phyloP scores from a whole-genome alignment of 1,139 yeast genomes.

The Debaryomycetaceae sp. region DNA sequence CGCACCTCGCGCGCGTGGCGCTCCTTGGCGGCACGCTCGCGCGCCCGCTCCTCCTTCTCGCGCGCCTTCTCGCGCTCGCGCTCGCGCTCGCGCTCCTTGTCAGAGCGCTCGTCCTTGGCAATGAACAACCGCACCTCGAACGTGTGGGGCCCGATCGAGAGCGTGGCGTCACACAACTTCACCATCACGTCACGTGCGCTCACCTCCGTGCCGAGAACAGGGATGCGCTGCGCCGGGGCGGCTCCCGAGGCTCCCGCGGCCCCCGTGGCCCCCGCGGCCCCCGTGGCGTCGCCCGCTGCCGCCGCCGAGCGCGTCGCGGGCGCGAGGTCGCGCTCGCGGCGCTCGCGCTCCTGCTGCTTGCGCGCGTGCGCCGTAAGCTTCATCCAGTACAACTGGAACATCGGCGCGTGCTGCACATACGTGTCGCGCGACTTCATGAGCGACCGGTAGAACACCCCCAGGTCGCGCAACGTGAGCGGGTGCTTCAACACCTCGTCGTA shows the following conservation, averaged over 20 bases:
- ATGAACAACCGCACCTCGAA: slow-evolving; percentile 77
- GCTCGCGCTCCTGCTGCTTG: slow-evolving; percentile 34
- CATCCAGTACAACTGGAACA: slow-evolving; percentile 82
- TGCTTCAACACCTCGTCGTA: slow-evolving; percentile 50
- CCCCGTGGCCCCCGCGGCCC: too few species aligned
- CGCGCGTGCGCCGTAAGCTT: slow-evolving; percentile 48
- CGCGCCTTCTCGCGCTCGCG: slow-evolving; percentile 14
- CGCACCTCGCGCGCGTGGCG: slow-evolving; percentile 4
- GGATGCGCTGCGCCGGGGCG: slow-evolving; percentile 24
- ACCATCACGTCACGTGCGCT: slow-evolving; percentile 85
- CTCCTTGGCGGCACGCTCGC: slow-evolving; percentile 9
- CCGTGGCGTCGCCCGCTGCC: slow-evolving; percentile 10
- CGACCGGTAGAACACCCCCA: slow-evolving; percentile 69
- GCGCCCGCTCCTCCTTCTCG: slow-evolving; percentile 13
- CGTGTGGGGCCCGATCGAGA: slow-evolving; percentile 78
- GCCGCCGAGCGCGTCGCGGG: too few species aligned
- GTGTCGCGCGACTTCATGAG: slow-evolving; percentile 69
- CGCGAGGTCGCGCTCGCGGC: slow-evolving; percentile 13
- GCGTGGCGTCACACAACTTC: slow-evolving; percentile 70
- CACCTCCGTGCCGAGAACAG: slow-evolving; percentile 42
- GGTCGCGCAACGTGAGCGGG: slow-evolving; percentile 68
- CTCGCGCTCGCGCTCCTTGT: slow-evolving; percentile 27
- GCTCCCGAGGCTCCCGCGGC: too few species aligned
- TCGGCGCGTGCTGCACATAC: slow-evolving; percentile 63
- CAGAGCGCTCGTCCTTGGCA: slow-evolving; percentile 66